These are phyloP conservation scores for Gastroboletus turbinatus DNA, from an alignment of 1,284 basidiomycete species.

Conservation along the genomic window DNA sequence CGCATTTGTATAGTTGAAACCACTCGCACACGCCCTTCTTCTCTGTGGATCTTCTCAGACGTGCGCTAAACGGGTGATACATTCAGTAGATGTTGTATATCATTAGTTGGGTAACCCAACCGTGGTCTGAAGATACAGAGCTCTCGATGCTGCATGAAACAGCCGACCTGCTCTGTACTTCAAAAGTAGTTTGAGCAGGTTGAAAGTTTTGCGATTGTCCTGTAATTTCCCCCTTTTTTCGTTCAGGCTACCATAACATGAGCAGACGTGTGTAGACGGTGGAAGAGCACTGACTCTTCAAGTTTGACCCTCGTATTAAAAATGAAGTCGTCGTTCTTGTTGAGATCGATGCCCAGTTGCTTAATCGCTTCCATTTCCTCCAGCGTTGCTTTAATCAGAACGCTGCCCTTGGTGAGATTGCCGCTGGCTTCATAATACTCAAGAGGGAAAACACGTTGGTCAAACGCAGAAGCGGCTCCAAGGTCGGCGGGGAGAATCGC, in stretches of 20 bases:
- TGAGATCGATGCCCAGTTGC: constrained; percentile 1
- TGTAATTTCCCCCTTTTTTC: neutral
- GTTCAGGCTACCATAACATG: neutral
- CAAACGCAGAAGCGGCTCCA: constrained; percentile 4
- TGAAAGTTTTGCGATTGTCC: constrained; percentile 2
- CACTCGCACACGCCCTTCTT: neutral
- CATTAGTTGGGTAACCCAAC: neutral
- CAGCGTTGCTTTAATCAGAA: constrained; percentile 16
- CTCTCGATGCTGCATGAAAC: constrained; percentile 7
- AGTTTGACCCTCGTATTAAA: neutral
- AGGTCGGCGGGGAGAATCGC: constrained; percentile 12
- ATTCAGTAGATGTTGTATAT: neutral
- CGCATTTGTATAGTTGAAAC: constrained; percentile 4
- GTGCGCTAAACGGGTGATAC: neutral
- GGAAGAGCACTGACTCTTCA: constrained; percentile 3
- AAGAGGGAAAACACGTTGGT: constrained; percentile 10
- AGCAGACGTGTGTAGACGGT: neutral
- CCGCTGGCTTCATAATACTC: neutral
- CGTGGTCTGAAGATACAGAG: constrained; percentile 1
- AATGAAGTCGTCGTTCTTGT: constrained; percentile 1
- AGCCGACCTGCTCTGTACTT: constrained; percentile 2
- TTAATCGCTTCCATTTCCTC: constrained; percentile 9
- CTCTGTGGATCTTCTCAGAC: constrained; percentile 13
- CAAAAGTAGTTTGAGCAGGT: constrained; percentile 9
- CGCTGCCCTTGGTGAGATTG: constrained; percentile 9